Evolutionary conservation across 768 basidiomycete species (phyloP).

Genomic region (Jaapia argillacea): DNA sequence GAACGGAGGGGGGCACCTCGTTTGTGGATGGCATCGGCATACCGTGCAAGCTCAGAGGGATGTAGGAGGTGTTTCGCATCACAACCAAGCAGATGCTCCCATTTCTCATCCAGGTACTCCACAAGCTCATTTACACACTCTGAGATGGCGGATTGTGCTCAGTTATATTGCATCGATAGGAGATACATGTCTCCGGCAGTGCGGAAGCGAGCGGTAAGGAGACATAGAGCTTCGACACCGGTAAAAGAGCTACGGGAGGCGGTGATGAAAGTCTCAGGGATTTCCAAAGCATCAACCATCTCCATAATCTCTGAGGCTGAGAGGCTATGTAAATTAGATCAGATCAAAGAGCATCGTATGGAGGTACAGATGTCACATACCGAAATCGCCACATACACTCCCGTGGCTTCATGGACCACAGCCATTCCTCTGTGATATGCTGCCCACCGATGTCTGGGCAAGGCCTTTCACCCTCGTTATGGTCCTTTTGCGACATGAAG

Average conservation of each 20-base stretch:
- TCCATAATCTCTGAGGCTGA: constrained; percentile 4
- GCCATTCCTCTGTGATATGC: too few species aligned
- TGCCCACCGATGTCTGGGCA: too few species aligned
- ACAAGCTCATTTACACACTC: constrained; percentile 10
- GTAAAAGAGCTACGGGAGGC: constrained; percentile 1
- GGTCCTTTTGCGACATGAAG: too few species aligned
- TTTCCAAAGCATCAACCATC: constrained; percentile 6
- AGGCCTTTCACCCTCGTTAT: too few species aligned
- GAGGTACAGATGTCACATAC: constrained; percentile 2
- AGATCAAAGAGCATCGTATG: constrained; percentile 7
- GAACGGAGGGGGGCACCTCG: constrained; percentile 8
- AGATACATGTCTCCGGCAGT: constrained; percentile 9
- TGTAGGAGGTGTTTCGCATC: constrained; percentile 8
- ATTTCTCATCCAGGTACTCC: constrained; percentile 8
- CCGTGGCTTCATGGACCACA: too few species aligned
- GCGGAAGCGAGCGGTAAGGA: constrained; percentile 9
- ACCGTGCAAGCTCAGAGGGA: constrained; percentile 5
- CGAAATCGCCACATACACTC: neutral
- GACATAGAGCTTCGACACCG: constrained; percentile 10
- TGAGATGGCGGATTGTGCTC: constrained; percentile 10
- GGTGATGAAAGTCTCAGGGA: constrained; percentile 7
- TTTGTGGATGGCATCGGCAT: constrained; percentile 9
- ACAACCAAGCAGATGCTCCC: constrained; percentile 13
- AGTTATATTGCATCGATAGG: constrained; percentile 10
- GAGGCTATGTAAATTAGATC: constrained; percentile 8